phyloP scores from a whole-genome alignment of 2,329 filamentous ascomycete species.

The Colletotrichum sansevieriae region DNA sequence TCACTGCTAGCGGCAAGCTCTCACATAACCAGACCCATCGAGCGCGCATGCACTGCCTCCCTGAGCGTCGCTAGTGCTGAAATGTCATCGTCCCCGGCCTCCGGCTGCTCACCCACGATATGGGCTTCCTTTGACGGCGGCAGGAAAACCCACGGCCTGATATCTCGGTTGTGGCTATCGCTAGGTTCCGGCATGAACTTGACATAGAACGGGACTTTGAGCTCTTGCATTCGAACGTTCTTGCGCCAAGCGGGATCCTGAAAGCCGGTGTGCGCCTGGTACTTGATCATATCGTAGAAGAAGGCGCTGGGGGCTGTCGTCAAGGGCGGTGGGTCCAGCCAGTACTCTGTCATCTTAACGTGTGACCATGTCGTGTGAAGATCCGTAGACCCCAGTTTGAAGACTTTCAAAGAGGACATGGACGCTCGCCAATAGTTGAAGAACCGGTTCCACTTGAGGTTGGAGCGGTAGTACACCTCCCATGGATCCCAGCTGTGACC shows the following conservation, averaged over 20 bases:
- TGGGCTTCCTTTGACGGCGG: not conserved
- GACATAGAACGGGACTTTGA: constrained; percentile 22
- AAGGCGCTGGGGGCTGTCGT: not conserved
- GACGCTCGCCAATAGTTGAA: constrained; percentile 16
- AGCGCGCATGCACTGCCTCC: not conserved
- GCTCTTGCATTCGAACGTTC: not conserved
- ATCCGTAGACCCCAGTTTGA: constrained; percentile 19
- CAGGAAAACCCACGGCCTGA: constrained; percentile 17
- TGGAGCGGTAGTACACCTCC: constrained; percentile 4
- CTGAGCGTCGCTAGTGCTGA: not conserved
- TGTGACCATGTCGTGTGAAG: constrained; percentile 10
- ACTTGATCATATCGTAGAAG: not conserved
- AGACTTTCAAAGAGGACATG: constrained; percentile 12
- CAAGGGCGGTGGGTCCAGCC: not conserved
- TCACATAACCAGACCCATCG: not conserved
- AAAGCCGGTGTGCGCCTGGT: constrained; percentile 1
- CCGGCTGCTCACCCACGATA: not conserved
- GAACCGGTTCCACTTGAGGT: constrained; percentile 9
- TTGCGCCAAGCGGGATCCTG: not conserved
- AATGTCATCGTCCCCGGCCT: not conserved
- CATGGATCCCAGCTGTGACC: not conserved
- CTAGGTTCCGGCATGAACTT: constrained; percentile 10
- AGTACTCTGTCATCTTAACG: not conserved
- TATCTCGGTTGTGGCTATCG: not conserved
- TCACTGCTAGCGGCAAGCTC: too few species aligned